These are phyloP conservation scores for Buxus sempervirens DNA, from an alignment of 164 flowering plant species.

Conservation along the genomic window DNA sequence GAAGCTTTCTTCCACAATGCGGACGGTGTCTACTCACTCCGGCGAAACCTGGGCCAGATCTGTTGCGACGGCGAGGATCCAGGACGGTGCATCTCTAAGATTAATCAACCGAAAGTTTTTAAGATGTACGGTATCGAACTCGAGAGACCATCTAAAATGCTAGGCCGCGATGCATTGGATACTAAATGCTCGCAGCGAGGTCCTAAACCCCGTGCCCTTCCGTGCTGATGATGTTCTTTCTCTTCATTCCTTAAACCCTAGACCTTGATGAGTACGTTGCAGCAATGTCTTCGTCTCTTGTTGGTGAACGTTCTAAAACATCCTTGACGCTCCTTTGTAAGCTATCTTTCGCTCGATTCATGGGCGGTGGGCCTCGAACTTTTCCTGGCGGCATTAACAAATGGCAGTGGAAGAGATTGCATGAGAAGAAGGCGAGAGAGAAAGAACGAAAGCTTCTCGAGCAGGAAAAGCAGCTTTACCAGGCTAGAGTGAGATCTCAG, in stretches of 20 bases:
- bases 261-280: neutral
- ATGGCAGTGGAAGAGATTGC: slow-evolving; percentile 98
- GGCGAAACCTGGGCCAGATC: too few relatives aligned
- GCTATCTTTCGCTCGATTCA: slow-evolving; percentile 43
- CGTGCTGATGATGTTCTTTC: neutral
- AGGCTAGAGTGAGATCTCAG: slow-evolving; percentile 76
- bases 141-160: too few relatives aligned
- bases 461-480: slow-evolving; percentile 86
- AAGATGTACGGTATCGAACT: too few relatives aligned
- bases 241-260: neutral
- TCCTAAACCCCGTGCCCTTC: neutral
- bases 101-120: too few relatives aligned
- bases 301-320: slow-evolving; percentile 28
- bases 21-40: too few relatives aligned
- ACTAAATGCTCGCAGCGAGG: neutral
- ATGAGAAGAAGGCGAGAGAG: slow-evolving; percentile 88
- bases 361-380: slow-evolving; percentile 98
- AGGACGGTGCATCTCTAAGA: too few relatives aligned
- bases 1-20: too few relatives aligned
- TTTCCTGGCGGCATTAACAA: slow-evolving; percentile 97
- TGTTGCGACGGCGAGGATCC: too few relatives aligned
- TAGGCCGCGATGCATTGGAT: too few relatives aligned
- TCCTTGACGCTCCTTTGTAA: slow-evolving; percentile 26
- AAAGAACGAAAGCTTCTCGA: slow-evolving; percentile 76
- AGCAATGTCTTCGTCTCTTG: slow-evolving; percentile 6